These are phyloP conservation scores for Styphnolobium japonicum DNA, from an alignment of 306 rosid genomes.

Conservation along the genomic window DNA sequence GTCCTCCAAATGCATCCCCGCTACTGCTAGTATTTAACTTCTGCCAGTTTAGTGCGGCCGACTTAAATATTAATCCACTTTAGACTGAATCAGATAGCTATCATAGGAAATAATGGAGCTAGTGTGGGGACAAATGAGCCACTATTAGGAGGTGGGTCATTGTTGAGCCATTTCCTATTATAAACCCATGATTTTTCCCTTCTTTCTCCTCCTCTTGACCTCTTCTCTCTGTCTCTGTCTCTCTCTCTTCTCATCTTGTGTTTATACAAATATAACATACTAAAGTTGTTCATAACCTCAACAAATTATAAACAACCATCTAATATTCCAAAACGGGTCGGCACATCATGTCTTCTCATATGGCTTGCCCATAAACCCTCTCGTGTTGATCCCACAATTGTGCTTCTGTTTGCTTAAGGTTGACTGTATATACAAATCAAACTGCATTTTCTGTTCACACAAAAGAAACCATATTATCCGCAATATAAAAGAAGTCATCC, in stretches of 20 bases:
- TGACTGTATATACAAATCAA: not conserved
- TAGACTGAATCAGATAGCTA: not conserved
- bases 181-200: not conserved
- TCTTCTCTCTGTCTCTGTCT: too few relatives aligned
- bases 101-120: conserved; percentile 14
- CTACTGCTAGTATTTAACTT: not conserved
- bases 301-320: not conserved
- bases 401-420: not conserved
- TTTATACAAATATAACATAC: not conserved
- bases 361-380: too few relatives aligned
- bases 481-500: not conserved
- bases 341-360: too few relatives aligned
- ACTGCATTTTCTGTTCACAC: too few relatives aligned
- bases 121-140: not conserved
- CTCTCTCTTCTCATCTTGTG: not conserved
- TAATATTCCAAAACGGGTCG: not conserved
- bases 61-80: not conserved
- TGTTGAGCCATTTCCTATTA: not conserved
- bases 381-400: not conserved
- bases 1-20: not conserved
- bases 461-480: not conserved
- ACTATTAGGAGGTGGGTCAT: conserved; percentile 6
- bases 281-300: not conserved
- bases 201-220: not conserved
- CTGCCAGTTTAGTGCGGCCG: not conserved